These are phyloP conservation scores for Gonium pectorale DNA, from an alignment of 139 green algal species.

Conservation along the genomic window DNA sequence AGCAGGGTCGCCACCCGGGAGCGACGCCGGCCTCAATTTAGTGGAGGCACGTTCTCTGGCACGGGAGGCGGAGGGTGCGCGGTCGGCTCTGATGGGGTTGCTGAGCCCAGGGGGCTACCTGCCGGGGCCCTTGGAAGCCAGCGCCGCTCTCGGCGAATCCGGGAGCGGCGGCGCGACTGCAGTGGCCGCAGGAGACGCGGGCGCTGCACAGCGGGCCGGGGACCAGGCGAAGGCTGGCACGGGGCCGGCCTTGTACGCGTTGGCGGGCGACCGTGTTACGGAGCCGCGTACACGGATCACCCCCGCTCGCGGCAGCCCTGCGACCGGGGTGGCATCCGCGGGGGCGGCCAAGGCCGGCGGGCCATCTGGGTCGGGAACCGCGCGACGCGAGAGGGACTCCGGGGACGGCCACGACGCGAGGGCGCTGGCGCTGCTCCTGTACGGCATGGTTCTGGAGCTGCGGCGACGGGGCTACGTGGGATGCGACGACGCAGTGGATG, in stretches of 20 bases:
- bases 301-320: not conserved
- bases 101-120: not conserved
- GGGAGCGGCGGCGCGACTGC: not conserved
- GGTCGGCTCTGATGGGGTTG: constrained; percentile 14
- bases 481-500: constrained; percentile 6
- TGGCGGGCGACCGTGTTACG: not conserved
- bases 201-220: no score
- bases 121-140: constrained; percentile 7
- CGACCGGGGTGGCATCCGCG: not conserved
- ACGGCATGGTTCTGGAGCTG: constrained; percentile 2
- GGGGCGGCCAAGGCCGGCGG: not conserved
- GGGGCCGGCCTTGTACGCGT: not conserved
- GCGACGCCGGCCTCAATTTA: not conserved
- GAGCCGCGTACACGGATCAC: not conserved
- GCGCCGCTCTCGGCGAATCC: not conserved
- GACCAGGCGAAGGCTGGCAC: not conserved
- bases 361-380: not conserved
- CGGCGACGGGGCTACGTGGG: constrained; percentile 21
- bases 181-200: not conserved
- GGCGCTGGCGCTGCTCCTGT: not conserved
- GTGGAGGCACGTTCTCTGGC: not conserved
- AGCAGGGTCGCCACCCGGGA: not conserved
- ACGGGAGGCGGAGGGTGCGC: not conserved
- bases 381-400: not conserved
- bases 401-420: not conserved